These are phyloP conservation scores for Odontarrhena argentea DNA, from an alignment of 345 rosid genomes.

Conservation along the genomic window DNA sequence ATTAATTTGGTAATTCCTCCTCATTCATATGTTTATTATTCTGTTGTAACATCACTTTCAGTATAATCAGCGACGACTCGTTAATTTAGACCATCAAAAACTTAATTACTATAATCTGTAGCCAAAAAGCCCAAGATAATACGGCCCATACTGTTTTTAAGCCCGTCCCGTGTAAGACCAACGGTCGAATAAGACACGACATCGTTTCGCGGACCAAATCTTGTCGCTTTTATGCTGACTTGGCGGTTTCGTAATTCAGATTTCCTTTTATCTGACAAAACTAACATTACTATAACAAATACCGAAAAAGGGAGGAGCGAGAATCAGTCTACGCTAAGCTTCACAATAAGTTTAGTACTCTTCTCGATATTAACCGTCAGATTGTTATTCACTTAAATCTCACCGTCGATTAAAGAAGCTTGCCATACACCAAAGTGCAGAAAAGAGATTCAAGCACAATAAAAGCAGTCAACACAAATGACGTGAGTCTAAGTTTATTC, in stretches of 20 bases:
- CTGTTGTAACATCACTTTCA: constrained; percentile 14
- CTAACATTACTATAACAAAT: constrained; percentile 21
- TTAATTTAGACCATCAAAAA: not conserved
- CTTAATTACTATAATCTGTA: no score
- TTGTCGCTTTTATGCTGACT: constrained; percentile 41
- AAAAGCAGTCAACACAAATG: constrained; percentile 47
- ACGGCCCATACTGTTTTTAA: not conserved
- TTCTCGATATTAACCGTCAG: constrained; percentile 15
- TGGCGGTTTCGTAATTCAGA: constrained; percentile 37
- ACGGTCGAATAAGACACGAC: constrained; percentile 35
- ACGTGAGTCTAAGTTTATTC: constrained; percentile 42
- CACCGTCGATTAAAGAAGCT: constrained; percentile 13
- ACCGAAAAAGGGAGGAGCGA: constrained; percentile 24
- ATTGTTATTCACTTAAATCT: not conserved
- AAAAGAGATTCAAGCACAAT: constrained; percentile 15
- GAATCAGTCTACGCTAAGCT: constrained; percentile 18
- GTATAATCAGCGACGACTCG: not conserved
- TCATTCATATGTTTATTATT: not conserved
- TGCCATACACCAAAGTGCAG: constrained; percentile 9
- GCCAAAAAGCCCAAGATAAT: constrained; percentile 11
- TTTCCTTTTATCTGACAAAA: constrained; percentile 38
- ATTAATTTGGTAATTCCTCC: not conserved
- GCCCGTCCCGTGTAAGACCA: constrained; percentile 9
- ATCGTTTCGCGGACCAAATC: constrained; percentile 15
- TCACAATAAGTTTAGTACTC: not conserved